phyloP scores from a whole-genome alignment of 768 basidiomycete genomes.

The Boletus patriciae region DNA sequence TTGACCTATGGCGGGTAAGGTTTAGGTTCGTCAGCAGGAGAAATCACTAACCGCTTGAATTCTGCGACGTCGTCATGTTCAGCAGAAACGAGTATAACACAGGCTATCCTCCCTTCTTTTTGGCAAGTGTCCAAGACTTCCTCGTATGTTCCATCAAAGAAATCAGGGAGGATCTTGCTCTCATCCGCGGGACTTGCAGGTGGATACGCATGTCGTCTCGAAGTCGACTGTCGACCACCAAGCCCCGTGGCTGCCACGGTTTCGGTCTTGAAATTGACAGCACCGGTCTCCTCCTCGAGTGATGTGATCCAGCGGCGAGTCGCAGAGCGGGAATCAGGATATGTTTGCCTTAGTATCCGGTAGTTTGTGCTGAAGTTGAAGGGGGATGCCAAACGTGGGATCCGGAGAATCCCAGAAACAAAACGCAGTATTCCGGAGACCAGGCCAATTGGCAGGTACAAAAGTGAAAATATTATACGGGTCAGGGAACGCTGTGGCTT shows the following conservation, averaged over 20 bases:
- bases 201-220: slow-evolving; percentile 33
- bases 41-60: slow-evolving; percentile 69
- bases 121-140: slow-evolving; percentile 70
- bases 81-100: slow-evolving; percentile 79
- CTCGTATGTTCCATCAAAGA: slow-evolving; percentile 80
- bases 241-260: slow-evolving; percentile 39
- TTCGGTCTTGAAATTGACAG: slow-evolving; percentile 51
- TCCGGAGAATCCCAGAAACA: slow-evolving; percentile 62
- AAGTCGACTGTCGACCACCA: slow-evolving; percentile 46
- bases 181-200: slow-evolving; percentile 34
- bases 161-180: slow-evolving; percentile 69
- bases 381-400: slow-evolving; percentile 61
- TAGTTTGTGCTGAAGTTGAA: slow-evolving; percentile 47
- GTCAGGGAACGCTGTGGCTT: slow-evolving; percentile 8
- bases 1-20: slow-evolving; percentile 45
- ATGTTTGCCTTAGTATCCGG: slow-evolving; percentile 38
- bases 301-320: slow-evolving; percentile 76
- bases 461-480: slow-evolving; percentile 34
- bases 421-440: slow-evolving; percentile 50
- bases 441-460: slow-evolving; percentile 61
- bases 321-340: slow-evolving; percentile 48
- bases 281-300: slow-evolving; percentile 85
- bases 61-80: slow-evolving; percentile 88
- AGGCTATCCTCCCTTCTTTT: slow-evolving; percentile 69
- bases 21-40: background rate